These are phyloP conservation scores for Phlebiopsis gigantea DNA, from an alignment of 768 basidiomycete species.

Conservation along the genomic window DNA sequence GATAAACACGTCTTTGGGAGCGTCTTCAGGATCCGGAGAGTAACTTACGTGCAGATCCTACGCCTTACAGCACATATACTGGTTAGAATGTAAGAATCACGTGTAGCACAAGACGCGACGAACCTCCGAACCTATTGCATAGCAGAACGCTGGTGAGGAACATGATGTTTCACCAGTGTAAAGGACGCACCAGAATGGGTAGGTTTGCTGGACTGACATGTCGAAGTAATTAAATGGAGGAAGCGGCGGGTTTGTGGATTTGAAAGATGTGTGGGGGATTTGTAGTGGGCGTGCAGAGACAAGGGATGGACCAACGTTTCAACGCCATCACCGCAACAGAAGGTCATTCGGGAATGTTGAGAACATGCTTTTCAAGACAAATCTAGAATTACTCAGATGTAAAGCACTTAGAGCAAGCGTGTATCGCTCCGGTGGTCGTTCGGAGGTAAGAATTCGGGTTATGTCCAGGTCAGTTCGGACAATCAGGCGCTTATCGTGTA, in stretches of 20 bases:
- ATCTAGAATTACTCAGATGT: neutral
- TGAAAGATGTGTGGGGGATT: neutral
- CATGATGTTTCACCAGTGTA: neutral
- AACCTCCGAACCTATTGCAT: conserved; percentile 30
- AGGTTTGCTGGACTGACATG: conserved; percentile 14
- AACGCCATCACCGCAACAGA: neutral
- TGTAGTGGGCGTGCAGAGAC: conserved; percentile 1
- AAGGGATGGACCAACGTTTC: neutral
- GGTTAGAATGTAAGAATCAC: neutral
- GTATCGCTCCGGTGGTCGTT: neutral
- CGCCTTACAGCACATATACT: conserved; percentile 19
- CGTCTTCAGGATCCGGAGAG: neutral
- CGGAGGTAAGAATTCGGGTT: neutral
- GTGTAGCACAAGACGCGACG: neutral
- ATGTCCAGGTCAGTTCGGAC: neutral
- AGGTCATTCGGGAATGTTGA: neutral
- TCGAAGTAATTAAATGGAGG: neutral
- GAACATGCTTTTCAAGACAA: neutral
- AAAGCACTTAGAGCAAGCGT: neutral
- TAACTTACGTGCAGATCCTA: conserved; percentile 31
- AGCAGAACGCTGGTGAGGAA: neutral
- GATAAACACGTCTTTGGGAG: neutral
- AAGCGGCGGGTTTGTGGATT: no score
- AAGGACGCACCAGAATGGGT: conserved; percentile 26
- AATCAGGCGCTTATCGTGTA: neutral